Base-by-base conservation (phyloP, 148 eudicot species). In the Cornus controversa region DNA sequence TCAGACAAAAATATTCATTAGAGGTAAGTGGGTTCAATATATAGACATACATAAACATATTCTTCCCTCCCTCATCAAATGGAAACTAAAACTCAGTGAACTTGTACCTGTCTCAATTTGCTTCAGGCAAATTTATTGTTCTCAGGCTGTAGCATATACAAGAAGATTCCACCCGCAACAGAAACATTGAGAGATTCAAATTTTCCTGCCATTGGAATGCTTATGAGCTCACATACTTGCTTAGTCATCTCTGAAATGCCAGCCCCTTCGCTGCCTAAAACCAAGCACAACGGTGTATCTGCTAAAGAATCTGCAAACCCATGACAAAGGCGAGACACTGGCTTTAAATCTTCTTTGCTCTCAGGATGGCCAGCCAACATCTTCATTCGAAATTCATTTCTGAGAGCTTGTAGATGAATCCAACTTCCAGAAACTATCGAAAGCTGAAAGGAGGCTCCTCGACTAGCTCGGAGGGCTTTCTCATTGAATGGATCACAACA, bases 401-500 rank as follows among this genome's bases (percentile, higher is more conserved):
- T 81, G 73, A 93, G 77, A 66, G 84, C 70, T 62, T 88, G 80
- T 22, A 95, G 84, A 78, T 93, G 89, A 20, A 25, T 42, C 97
- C 99, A 95, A 25, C 69, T 75, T 26, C 97, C 99, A 0, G 92
- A 89, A 73, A 93, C 91, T 68, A 93, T 74, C 28, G 97, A 94
- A 40, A 93, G 86, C 82, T 91, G 99, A 86, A 95, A 95, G 62
- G 96, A 75, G 67, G 97, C 94, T 72, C 99, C 99, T 79, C 99
- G 85, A 86, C 96, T 91, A 7, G 97, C 97, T 75, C 99, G 86
- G 57, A 95, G 86, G 60, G 94, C 92, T 84, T 95, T 95, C 26
- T 93, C 97, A 18, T 93, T 95, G 87, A 91, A 95, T 45, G 97
- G 99, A 76, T 95, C 99, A 70, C 99, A 95, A 71, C 99, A 95